Evolutionary conservation across 257 asterid genomes (phyloP).

Genomic region (Cruciata laevipes): DNA sequence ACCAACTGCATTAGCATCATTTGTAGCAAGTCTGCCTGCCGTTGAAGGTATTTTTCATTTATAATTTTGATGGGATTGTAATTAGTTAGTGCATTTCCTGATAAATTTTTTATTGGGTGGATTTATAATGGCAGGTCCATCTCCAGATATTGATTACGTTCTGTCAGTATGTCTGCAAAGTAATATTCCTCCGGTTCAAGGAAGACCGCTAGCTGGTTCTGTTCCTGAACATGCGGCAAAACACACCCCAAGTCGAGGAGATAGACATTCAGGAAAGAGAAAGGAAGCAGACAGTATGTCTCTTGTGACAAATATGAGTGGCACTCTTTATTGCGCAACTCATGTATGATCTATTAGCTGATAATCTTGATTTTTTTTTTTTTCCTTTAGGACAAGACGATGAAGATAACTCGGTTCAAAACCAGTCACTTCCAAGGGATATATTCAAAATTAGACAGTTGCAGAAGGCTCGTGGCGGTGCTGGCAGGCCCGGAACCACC

Average conservation of each 20-base stretch:
- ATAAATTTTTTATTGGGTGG: slow-evolving; percentile 8
- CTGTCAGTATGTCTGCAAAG: slow-evolving; percentile 88
- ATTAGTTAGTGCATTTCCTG: slow-evolving; percentile 1
- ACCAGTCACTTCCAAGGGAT: slow-evolving; percentile 82
- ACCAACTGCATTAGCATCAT: slow-evolving; percentile 70
- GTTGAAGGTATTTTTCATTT: slow-evolving; percentile 51
- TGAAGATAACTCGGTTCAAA: slow-evolving; percentile 59
- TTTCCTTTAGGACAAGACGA: slow-evolving; percentile 67
- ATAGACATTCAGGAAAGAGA: slow-evolving; percentile 61
- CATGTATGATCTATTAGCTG: neutral
- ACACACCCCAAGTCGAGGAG: slow-evolving; percentile 41
- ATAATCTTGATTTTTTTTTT: neutral
- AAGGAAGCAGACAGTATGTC: slow-evolving; percentile 57
- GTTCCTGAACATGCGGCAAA: slow-evolving; percentile 57
- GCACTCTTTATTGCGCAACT: neutral
- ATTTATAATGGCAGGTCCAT: slow-evolving; percentile 56
- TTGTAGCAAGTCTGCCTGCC: slow-evolving; percentile 58
- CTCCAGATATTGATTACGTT: slow-evolving; percentile 84
- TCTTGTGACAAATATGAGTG: neutral
- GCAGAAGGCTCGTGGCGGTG: slow-evolving; percentile 62
- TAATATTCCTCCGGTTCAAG: slow-evolving; percentile 44
- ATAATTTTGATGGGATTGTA: neutral
- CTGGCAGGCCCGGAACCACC: slow-evolving; percentile 7
- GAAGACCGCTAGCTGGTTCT: slow-evolving; percentile 46
- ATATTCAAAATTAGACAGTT: slow-evolving; percentile 80